phyloP scores from a whole-genome alignment of 116 monocot species.

The Thalassia testudinum region DNA sequence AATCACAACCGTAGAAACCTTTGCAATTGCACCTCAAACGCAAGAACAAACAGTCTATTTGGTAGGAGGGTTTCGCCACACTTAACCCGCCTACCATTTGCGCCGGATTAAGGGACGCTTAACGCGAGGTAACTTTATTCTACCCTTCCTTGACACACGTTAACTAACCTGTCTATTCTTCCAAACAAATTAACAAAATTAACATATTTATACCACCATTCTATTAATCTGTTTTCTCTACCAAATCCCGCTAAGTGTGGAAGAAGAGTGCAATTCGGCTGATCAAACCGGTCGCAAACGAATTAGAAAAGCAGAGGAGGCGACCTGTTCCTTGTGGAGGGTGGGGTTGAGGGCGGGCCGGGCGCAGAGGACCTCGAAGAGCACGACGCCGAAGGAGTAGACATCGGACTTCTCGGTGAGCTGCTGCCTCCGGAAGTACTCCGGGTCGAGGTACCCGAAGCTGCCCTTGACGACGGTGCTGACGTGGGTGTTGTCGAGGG shows the following conservation, averaged over 20 bases:
- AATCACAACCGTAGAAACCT: no score
- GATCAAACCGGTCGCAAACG: no score
- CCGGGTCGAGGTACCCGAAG: conserved; percentile 41
- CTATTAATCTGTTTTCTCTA: conserved; percentile 3
- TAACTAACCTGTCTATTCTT: conserved; percentile 1
- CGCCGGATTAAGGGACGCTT: no score
- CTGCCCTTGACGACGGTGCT: conserved; percentile 11
- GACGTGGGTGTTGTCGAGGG: conserved; percentile 6
- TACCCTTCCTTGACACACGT: no score
- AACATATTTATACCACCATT: no score
- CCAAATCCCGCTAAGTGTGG: not conserved
- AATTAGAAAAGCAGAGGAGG: no score
- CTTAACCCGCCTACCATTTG: no score
- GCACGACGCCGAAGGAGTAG: conserved; percentile 74
- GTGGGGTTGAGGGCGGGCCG: conserved; percentile 52
- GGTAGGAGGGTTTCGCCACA: no score
- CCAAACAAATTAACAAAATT: not conserved
- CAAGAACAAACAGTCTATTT: no score
- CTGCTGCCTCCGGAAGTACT: conserved; percentile 55
- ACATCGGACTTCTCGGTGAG: conserved; percentile 60
- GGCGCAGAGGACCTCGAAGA: conserved; percentile 55
- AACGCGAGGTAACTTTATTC: no score
- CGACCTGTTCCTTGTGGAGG: conserved; percentile 61
- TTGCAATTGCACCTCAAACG: no score
- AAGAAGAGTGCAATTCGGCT: no score